Percentiles rank a stretch among this genome's conserved stretches.
Conservation (phyloP, 495 filamentous ascomycete species). For the Tirmania nivea region DNA sequence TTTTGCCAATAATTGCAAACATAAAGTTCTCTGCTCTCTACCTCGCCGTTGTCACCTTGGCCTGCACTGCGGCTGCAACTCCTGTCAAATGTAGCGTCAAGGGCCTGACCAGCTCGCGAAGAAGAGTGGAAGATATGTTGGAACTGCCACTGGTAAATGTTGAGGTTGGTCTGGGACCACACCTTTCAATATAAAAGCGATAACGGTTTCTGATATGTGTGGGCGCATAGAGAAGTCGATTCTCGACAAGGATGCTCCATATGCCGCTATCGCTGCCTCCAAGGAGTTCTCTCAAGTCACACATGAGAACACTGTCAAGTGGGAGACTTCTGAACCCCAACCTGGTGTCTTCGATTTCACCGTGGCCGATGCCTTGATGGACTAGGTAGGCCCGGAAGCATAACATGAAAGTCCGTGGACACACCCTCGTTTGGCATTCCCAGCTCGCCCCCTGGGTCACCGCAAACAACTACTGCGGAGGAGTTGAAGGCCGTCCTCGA, state of each 20-base stretch:
- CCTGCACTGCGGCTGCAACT: slow-evolving; percentile 20
- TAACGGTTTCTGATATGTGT: slow-evolving; percentile 28
- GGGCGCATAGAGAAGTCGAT: slow-evolving; percentile 10
- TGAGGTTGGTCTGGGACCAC: neutral
- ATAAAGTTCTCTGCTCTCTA: slow-evolving; percentile 1
- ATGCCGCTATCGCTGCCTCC: slow-evolving; percentile 13
- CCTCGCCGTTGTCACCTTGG: slow-evolving; percentile 4
- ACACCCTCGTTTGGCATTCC: slow-evolving; percentile 40
- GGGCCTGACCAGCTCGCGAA: slow-evolving; percentile 24
- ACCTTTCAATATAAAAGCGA: slow-evolving; percentile 8
- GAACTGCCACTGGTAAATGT: slow-evolving; percentile 26
- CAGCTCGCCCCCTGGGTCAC: slow-evolving; percentile 27
- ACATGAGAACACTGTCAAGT: slow-evolving; percentile 38
- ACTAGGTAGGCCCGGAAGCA: slow-evolving; percentile 31
- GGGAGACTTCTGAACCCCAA: slow-evolving; percentile 27
- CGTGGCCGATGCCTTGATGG: slow-evolving; percentile 29
- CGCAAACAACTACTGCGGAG: slow-evolving; percentile 16
- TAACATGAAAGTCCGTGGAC: slow-evolving; percentile 32
- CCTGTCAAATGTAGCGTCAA: slow-evolving; percentile 26
- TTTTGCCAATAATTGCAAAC: neutral
- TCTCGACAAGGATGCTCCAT: neutral
- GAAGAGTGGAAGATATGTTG: slow-evolving; percentile 35
- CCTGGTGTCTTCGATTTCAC: slow-evolving; percentile 32
- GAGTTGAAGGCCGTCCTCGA: slow-evolving; percentile 31
- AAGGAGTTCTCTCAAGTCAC: slow-evolving; percentile 38